Conservation (phyloP, 179 eudicot genomes). For the Sideroxylon spinosum region DNA sequence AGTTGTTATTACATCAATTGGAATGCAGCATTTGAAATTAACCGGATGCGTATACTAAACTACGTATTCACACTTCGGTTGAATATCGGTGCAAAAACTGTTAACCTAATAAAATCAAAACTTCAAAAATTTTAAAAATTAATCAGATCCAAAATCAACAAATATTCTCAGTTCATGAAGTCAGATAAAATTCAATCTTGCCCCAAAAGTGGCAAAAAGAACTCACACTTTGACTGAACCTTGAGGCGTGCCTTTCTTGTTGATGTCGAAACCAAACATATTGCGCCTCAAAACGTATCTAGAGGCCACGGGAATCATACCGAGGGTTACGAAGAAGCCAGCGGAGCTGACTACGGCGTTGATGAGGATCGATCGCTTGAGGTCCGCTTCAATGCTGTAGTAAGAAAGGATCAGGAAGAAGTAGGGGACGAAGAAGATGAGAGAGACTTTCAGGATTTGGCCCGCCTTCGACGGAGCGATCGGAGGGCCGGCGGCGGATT, state of each 20-base stretch:
- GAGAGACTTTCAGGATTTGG: conserved; percentile 38
- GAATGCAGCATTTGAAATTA: no score
- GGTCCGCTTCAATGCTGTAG: conserved; percentile 47
- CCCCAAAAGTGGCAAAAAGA: not conserved
- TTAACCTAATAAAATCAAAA: not conserved
- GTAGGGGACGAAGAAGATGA: conserved; percentile 60
- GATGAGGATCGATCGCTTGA: conserved; percentile 60
- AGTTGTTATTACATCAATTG: no score
- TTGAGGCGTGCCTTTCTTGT: conserved; percentile 82
- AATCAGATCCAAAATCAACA: not conserved
- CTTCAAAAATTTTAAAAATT: not conserved
- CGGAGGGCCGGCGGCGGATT: conserved; percentile 28
- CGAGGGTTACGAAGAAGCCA: conserved; percentile 54
- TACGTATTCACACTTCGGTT: not conserved
- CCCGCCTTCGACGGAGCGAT: conserved; percentile 47
- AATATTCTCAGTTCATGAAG: not conserved
- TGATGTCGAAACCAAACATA: conserved; percentile 88
- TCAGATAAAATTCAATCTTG: not conserved
- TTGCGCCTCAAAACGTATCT: conserved; percentile 63
- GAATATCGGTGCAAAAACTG: not conserved
- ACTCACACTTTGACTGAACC: conserved; percentile 78
- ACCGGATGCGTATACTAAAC: not conserved
- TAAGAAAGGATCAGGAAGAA: conserved; percentile 53
- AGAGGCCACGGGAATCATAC: conserved; percentile 78
- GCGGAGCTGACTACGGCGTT: conserved; percentile 51